Evolutionary conservation across 2,329 filamentous ascomycete species (phyloP).

Genomic region (Cladosporium sp.): DNA sequence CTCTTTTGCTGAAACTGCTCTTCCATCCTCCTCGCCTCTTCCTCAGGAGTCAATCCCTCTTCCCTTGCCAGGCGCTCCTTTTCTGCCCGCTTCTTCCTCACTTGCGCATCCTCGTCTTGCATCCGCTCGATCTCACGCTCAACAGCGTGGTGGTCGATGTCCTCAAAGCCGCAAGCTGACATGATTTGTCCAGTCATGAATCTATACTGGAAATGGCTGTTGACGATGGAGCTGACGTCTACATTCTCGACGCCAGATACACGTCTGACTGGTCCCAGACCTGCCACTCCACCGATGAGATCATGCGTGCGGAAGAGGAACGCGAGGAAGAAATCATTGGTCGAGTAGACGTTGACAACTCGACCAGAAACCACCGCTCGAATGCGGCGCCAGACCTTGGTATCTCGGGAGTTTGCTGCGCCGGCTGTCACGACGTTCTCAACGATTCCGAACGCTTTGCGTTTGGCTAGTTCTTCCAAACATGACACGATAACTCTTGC

Average conservation of each 20-base stretch:
- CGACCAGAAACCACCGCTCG: conserved; percentile 71
- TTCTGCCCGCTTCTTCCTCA: neutral
- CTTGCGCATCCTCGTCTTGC: neutral
- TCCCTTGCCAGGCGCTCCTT: neutral
- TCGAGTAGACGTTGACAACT: conserved; percentile 77
- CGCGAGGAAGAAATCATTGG: conserved; percentile 75
- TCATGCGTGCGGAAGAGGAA: conserved; percentile 79
- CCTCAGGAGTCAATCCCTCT: neutral
- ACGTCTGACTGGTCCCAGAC: conserved; percentile 64
- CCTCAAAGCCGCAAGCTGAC: neutral
- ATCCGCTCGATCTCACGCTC: neutral
- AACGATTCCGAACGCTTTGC: conserved; percentile 71
- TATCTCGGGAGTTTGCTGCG: conserved; percentile 65
- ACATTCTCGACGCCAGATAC: conserved; percentile 57
- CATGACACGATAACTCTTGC: conserved; percentile 68
- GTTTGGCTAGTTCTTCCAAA: conserved; percentile 65
- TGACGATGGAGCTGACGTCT: conserved; percentile 41
- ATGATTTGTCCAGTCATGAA: conserved; percentile 34
- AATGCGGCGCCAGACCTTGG: conserved; percentile 66
- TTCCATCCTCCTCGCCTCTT: neutral
- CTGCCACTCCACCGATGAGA: conserved; percentile 73
- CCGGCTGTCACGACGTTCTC: conserved; percentile 78
- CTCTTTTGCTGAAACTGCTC: neutral
- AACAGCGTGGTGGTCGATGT: neutral
- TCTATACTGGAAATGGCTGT: conserved; percentile 41